Evolutionary conservation across 805 yeast species (phyloP).

Genomic region (Ogataea nonfermentans): DNA sequence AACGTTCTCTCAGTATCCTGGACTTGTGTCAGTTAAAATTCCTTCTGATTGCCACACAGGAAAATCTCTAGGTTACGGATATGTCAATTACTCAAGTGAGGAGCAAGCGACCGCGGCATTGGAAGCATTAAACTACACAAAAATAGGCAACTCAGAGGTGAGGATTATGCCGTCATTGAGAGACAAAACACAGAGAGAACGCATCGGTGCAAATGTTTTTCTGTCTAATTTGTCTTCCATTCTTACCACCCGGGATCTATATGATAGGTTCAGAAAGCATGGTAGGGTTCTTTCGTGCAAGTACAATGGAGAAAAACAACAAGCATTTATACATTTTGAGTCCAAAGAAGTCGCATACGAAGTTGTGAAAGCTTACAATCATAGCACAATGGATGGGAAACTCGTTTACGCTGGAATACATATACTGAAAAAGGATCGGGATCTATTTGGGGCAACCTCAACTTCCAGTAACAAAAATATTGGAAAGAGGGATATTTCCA

Average conservation of each 20-base stretch:
- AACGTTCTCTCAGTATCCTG: constrained; percentile 42
- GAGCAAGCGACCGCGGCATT: constrained; percentile 55
- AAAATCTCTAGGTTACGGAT: constrained; percentile 68
- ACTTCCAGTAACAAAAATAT: not conserved
- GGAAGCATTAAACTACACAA: constrained; percentile 53
- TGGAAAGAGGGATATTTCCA: constrained; percentile 15
- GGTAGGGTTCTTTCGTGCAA: constrained; percentile 35
- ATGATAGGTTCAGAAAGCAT: constrained; percentile 27
- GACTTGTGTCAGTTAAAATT: constrained; percentile 57
- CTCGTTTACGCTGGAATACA: constrained; percentile 30
- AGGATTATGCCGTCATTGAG: constrained; percentile 57
- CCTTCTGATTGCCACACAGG: constrained; percentile 54
- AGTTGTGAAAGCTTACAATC: constrained; percentile 34
- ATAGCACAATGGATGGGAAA: constrained; percentile 23
- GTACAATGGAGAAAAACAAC: constrained; percentile 22
- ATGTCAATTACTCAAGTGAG: constrained; percentile 55
- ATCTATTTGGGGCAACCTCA: constrained; percentile 19
- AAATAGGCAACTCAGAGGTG: constrained; percentile 41
- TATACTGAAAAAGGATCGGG: constrained; percentile 30
- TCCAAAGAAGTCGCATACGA: constrained; percentile 34
- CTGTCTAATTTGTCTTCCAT: constrained; percentile 43
- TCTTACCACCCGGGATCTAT: constrained; percentile 32
- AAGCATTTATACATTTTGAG: constrained; percentile 43
- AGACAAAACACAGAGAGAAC: constrained; percentile 39
- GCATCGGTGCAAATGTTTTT: constrained; percentile 50